Evolutionary conservation across 169 alveolate genomes (phyloP).

Genomic region (Cryptosporidium felis): DNA sequence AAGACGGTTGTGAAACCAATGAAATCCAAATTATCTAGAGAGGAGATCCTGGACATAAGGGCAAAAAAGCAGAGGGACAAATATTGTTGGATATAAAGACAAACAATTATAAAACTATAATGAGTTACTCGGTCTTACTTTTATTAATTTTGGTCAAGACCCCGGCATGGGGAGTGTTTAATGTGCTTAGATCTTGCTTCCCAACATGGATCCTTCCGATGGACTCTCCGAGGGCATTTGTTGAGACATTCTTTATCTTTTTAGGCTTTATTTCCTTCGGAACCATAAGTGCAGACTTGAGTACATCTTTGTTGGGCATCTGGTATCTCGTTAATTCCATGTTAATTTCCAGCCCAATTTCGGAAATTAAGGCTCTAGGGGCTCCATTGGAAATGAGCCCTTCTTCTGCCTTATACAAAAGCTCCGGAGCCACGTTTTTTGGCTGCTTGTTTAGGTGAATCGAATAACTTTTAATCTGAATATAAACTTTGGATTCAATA

Average conservation of each 20-base stretch:
- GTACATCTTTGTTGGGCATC: conserved; percentile 2
- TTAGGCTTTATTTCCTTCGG: conserved; percentile 54
- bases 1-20: conserved; percentile 43
- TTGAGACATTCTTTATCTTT: conserved; percentile 25
- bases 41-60: conserved; percentile 76
- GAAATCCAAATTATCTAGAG: conserved; percentile 73
- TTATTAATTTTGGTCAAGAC: conserved; percentile 13
- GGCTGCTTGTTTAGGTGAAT: conserved; percentile 12
- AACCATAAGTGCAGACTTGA: conserved; percentile 20
- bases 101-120: neutral
- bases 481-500: neutral
- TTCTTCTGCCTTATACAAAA: conserved; percentile 1
- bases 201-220: conserved; percentile 69
- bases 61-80: conserved; percentile 79
- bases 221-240: conserved; percentile 48
- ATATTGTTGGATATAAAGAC: conserved; percentile 78
- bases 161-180: conserved; percentile 64
- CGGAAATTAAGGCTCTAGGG: conserved; percentile 13
- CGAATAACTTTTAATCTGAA: conserved; percentile 37
- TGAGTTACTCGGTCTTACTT: neutral
- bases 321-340: conserved; percentile 38
- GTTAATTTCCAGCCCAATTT: conserved; percentile 19
- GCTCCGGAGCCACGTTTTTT: neutral
- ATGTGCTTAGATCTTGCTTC: conserved; percentile 32
- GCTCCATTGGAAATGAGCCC: conserved; percentile 8